Base-by-base conservation (phyloP, 1,139 yeast genomes). In the Diutina neorugosa region DNA sequence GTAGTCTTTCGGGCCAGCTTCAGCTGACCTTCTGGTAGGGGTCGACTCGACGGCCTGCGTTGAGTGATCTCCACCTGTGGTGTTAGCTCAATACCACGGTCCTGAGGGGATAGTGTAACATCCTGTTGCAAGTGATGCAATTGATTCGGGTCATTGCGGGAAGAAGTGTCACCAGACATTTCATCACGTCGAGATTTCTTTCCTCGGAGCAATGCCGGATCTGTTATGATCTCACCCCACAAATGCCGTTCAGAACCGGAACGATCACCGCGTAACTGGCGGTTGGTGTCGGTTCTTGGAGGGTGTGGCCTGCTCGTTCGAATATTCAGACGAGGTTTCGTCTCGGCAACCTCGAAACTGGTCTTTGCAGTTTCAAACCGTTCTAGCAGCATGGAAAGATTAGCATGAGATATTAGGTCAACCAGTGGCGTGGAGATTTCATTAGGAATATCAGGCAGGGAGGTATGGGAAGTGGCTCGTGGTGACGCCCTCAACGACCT, bases 361-460 rank as follows among this genome's bases (percentile, higher is more conserved):
- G 50, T 25, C 14, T 46, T 23, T n/a, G 50, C 50, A 16, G 50
- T 46, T 8, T 27, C 50, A 46, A 46, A 46, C 14, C 50, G 50
- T 25, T 46, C 50, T n/a, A 46, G 18, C 31, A 16, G 20, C 9
- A 6, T 19, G 11, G 43, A n/a, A 9, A 18, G 18, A 18, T 11
- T 20, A 16, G 43, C 20, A 18, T 40, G 19, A 7, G 43, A 20
- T 18, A 18, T 7, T 18, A 16, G 19, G 9, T n/a, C 20, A 7
- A n/a, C 19, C 43, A 4, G 43, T 11, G 21, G n/a, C 4, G 43
- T 18, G 16, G 19, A 6, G 19, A 8, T 12, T 40, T 16, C 43
- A 16, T 4, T 23, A 34, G 25, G 12, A 20, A 23, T 8, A 21
- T 19, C n/a, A 19, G 50, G 5, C 21, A 37, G 21, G 40, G 40